These are phyloP conservation scores for Cudoniella acicularis DNA, from an alignment of 495 filamentous ascomycete genomes.

Conservation along the genomic window DNA sequence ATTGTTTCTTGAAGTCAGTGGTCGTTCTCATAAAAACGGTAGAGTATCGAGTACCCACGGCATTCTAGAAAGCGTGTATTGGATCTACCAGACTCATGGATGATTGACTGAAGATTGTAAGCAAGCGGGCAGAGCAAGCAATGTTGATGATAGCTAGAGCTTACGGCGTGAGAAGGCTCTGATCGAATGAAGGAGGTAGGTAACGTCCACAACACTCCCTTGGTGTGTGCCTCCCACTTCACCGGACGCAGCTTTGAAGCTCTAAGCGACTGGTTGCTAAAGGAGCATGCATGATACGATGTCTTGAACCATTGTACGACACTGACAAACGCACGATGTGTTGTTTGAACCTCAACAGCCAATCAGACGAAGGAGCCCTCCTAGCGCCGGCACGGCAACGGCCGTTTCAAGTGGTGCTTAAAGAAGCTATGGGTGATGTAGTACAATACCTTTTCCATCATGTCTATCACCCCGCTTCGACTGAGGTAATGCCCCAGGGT, in stretches of 20 bases:
- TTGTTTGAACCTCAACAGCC: slow-evolving; percentile 18
- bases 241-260: slow-evolving; percentile 9
- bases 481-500: too few species aligned
- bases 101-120: slow-evolving; percentile 15
- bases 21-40: slow-evolving; percentile 14
- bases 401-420: not conserved
- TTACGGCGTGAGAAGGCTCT: slow-evolving; percentile 16
- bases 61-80: slow-evolving; percentile 16
- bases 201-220: slow-evolving; percentile 5
- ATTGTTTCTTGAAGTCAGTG: slow-evolving; percentile 21
- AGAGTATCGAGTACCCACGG: slow-evolving; percentile 19
- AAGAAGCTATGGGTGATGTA: not conserved
- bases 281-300: slow-evolving; percentile 16
- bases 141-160: too few species aligned
- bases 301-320: slow-evolving; percentile 13
- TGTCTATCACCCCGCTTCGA: too few species aligned
- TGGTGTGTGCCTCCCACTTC: slow-evolving; percentile 11
- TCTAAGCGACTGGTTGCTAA: slow-evolving; percentile 14
- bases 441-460: not conserved
- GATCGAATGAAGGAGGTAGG: slow-evolving; percentile 16
- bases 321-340: slow-evolving; percentile 14
- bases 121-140: slow-evolving; percentile 15
- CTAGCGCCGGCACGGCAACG: not conserved
- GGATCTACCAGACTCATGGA: slow-evolving; percentile 14
- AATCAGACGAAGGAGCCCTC: slow-evolving; percentile 11